Base-by-base conservation (phyloP, 257 asterid genomes). In the Nicotiana paniculata region DNA sequence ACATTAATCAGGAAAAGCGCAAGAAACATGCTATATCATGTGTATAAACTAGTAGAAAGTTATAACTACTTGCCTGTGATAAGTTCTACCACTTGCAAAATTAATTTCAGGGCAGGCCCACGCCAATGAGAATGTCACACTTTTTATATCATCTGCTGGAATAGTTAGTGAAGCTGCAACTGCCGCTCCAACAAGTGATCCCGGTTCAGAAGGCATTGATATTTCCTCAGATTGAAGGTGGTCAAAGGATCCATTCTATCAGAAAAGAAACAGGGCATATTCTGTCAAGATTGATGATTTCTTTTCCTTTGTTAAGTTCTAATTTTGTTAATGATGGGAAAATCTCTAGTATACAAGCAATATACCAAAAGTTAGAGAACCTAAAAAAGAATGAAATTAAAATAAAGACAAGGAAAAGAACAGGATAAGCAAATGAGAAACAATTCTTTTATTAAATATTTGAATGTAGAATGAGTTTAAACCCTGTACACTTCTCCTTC, bases 31-130 rank as follows among this genome's bases (percentile, higher is more conserved):
- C 15, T 51, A 46, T 74, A 51, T 75, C 43, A 75, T 51, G 46
- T 3, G 43, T 74, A 74, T 46, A 75, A 80, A 80, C 63, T 18
- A 32, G 64, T 58, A 28, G 58, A 66, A 74, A 81, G 64, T 77
- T 67, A 83, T 54, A 69, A 55, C 79, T 65, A 82, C 92, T 84
- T 72, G 82, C 98, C 99, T 93, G 91, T 89, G 92, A 88, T 96
- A 96, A 83, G 97, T 96, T 92, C 93, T 94, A 83, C 99, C 99
- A 77, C 91, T 83, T 28, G 76, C 79, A 84, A 94, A 96, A 84
- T 79, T 90, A 66, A 96, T 86, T 89, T 96, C 98, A 12, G 98
- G 93, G 86, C 99, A 94, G 79, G 93, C 95, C 98, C 98, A 96
- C 76, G 95, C 92, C 87, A 96, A 81, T 10, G 98, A 90, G 85